Base-by-base conservation (phyloP, 768 basidiomycete genomes). In the Lactarius akahatsu region DNA sequence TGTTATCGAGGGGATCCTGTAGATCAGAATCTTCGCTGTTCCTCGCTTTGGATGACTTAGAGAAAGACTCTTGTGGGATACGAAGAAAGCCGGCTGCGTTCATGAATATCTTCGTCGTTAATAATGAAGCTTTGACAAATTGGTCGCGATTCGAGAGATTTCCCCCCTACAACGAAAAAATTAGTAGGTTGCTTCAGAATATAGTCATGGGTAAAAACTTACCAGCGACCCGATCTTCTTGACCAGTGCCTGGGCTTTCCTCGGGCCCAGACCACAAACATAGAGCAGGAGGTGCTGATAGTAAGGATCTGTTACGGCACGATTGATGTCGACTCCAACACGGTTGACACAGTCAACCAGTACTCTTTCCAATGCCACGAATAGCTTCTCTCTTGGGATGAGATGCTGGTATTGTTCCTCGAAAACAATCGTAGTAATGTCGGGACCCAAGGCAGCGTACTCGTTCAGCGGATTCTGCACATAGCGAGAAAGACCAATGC, bases 271-370 rank as follows among this genome's bases (percentile, higher is more conserved):
- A 16, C 97, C 97, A 72, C 94, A 87, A 50, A 99, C 85, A 73
- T 92, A 96, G 2, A 91, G 95, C 11, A 99, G 81, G 38, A 98
- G 82, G 60, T 89, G 83, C 70, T 92, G 89, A 73, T 97, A 94
- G 76, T 98, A 97, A 3, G 87, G 72, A 75, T 98, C 94, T 2
- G 87, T 86, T 20, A 94, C 88, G 40, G 94, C 92, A 36, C 90
- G 89, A 75, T 99, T 98, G 79, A 99, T 91, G 75, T 98, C 96
- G 55, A 98, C 95, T 36, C 97, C 97, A 67, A 96, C 89, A 73
- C 87, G 87, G 77, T 96, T 98, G 64, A 92, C 90, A 32, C 92
- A 81, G 75, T 98, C 96, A 64, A 97, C 92, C 43, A 99, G 79
- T 32, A 86, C 88, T 47, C 92, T 87, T 75, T 99, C 97, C 47